Evolutionary conservation across 257 asterid genomes (phyloP), one percentile per base, ranked within the genome.

Genomic region (Nicotiana attenuata): DNA sequence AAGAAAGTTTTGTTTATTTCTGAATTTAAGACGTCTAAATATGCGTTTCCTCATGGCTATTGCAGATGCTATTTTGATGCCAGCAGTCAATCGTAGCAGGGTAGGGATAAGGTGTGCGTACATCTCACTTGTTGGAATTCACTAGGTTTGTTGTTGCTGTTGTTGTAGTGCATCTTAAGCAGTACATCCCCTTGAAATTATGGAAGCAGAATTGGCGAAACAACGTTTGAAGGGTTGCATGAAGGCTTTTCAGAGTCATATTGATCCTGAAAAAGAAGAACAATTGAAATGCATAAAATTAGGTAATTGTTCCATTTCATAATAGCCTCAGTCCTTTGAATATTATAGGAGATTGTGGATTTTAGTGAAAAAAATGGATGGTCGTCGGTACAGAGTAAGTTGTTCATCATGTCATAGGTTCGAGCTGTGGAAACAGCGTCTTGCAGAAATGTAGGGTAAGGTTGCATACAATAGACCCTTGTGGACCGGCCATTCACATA

Each of bases 221-320:
- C 88, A 86, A 20, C 85, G 78, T 56, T 88, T 89, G 95, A 87
- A 78, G 84, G 88, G 86, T 82, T 86, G 93, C 7, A 81, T 86
- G 53, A 87, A 78, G 75, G 82, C 90, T 13, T 84, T 91, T 6
- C 26, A 78, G 67, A 86, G 82, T 77, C 96, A 92, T 86, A 84
- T 93, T 35, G 92, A 93, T 87, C 90, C 94, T 10, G 90, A 87
- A 45, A 90, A 86, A 20, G 98, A 94, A 73, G 96, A 91, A 53
- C 91, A 89, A 14, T 83, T 91, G 80, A 93, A 83, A 87, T 55
- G 86, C 87, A 80, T 83, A 83, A 92, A 92, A 88, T 85, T 69
- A 88, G 98, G 98, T 93, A 91, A 84, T 22, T 35, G 9, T 76
- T 57, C 77, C 16, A 26, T 81, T 80, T 52, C 77, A 82, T 63